These are phyloP conservation scores for Bromus sterilis DNA, from an alignment of 176 grass and related monocot genomes.

Conservation along the genomic window DNA sequence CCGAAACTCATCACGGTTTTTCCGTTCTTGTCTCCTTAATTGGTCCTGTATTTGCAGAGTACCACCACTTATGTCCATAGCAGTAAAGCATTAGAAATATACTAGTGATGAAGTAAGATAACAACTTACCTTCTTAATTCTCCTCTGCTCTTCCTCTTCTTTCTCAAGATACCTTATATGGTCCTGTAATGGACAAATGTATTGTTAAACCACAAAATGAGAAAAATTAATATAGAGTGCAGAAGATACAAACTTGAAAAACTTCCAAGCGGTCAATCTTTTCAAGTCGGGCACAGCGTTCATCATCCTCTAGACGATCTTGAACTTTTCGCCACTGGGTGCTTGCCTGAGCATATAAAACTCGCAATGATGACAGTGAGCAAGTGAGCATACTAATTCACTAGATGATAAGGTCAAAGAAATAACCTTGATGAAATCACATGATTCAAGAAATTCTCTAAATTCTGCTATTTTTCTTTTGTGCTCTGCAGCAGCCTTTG, in stretches of 20 bases:
- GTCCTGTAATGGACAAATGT: conserved; percentile 52
- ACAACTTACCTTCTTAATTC: conserved; percentile 63
- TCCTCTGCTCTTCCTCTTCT: conserved; percentile 48
- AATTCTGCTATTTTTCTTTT: conserved; percentile 73
- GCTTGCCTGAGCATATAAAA: conserved; percentile 36
- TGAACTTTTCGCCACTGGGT: conserved; percentile 95
- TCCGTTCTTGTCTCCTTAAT: conserved; percentile 69
- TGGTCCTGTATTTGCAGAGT: conserved; percentile 42
- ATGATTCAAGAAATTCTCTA: conserved; percentile 86
- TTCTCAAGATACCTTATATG: conserved; percentile 16
- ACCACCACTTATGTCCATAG: background rate
- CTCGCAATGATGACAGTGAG: background rate
- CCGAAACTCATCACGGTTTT: conserved; percentile 83
- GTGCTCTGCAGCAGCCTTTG: conserved; percentile 75
- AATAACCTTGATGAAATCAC: conserved; percentile 94
- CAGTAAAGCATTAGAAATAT: background rate
- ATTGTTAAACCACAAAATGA: conserved; percentile 7
- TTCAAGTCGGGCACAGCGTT: conserved; percentile 76
- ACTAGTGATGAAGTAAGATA: background rate
- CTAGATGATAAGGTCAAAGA: conserved; percentile 6
- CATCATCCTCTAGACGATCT: conserved; percentile 87
- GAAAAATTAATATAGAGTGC: background rate
- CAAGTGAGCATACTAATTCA: background rate
- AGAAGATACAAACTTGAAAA: conserved; percentile 77
- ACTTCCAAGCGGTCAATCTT: conserved; percentile 79